Percentiles rank a stretch among this genome's conserved stretches.
These are phyloP conservation scores for Xylaria nigripes DNA, from an alignment of 495 filamentous ascomycete species.

Conservation along the genomic window DNA sequence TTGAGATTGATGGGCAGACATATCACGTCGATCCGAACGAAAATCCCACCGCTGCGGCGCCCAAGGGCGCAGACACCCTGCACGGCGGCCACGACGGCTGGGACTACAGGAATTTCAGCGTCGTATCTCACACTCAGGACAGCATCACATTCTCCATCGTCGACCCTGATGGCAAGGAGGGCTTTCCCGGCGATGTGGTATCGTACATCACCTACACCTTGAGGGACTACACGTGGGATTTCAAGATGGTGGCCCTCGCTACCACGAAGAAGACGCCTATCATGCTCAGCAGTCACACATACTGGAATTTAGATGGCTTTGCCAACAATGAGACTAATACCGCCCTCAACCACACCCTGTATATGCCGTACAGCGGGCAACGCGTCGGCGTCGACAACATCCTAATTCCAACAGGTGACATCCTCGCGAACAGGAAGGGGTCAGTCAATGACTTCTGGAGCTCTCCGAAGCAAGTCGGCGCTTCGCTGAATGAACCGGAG, in stretches of 20 bases:
- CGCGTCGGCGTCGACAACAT: conserved; percentile 67
- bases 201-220: conserved; percentile 67
- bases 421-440: conserved; percentile 51
- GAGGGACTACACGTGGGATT: conserved; percentile 42
- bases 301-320: conserved; percentile 87
- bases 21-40: conserved; percentile 68
- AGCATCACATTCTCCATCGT: conserved; percentile 74
- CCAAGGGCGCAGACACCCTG: conserved; percentile 57
- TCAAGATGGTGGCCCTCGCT: conserved; percentile 46
- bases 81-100: conserved; percentile 79
- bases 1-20: conserved; percentile 55
- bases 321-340: conserved; percentile 50
- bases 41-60: conserved; percentile 41
- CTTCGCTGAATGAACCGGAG: conserved; percentile 51
- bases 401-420: conserved; percentile 68
- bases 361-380: conserved; percentile 62
- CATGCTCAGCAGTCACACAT: conserved; percentile 60
- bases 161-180: conserved; percentile 60
- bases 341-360: conserved; percentile 64
- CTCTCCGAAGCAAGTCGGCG: conserved; percentile 64
- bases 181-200: conserved; percentile 75
- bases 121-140: conserved; percentile 54
- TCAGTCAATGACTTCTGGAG: conserved; percentile 69
- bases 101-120: conserved; percentile 73
- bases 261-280: conserved; percentile 56